Evolutionary conservation across 352 stramenopile genomes (phyloP).

Genomic region (Globisporangium carolinianum): DNA sequence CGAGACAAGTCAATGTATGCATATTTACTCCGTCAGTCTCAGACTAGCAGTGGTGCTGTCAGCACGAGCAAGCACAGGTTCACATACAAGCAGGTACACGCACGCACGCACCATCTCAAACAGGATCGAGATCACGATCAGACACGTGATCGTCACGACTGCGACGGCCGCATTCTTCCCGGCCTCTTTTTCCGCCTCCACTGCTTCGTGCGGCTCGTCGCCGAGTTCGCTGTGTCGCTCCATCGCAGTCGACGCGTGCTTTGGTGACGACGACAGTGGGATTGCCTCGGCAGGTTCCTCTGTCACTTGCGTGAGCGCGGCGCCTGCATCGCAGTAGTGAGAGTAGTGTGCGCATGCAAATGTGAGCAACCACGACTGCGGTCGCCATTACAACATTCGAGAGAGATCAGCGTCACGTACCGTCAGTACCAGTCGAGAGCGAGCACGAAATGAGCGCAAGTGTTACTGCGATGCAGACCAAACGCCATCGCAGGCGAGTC

Average conservation of each 20-base stretch:
- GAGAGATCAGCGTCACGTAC: background rate
- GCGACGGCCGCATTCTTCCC: constrained; percentile 33
- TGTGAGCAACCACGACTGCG: background rate
- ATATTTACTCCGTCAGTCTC: too few species aligned
- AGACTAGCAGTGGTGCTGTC: background rate
- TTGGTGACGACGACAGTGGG: background rate
- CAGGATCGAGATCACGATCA: constrained; percentile 59
- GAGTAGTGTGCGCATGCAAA: background rate
- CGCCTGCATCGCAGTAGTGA: background rate
- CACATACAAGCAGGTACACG: background rate
- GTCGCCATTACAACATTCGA: too few species aligned
- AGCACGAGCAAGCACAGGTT: background rate
- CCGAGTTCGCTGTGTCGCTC: background rate
- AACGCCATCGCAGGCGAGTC: constrained; percentile 1
- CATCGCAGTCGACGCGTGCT: background rate
- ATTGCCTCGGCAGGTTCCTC: constrained; percentile 4
- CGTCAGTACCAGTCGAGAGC: background rate
- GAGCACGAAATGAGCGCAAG: constrained; percentile 5
- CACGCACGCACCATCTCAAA: constrained; percentile 34
- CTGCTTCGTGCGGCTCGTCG: constrained; percentile 2
- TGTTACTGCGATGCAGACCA: constrained; percentile 1
- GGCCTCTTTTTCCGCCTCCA: constrained; percentile 8
- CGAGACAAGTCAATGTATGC: too few species aligned
- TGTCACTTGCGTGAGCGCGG: background rate
- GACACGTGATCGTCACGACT: constrained; percentile 42